Percentiles rank a stretch among this genome's conserved stretches.
phyloP scores from a whole-genome alignment of 73 alveolate genomes.

The Symbiodinium pilosum region DNA sequence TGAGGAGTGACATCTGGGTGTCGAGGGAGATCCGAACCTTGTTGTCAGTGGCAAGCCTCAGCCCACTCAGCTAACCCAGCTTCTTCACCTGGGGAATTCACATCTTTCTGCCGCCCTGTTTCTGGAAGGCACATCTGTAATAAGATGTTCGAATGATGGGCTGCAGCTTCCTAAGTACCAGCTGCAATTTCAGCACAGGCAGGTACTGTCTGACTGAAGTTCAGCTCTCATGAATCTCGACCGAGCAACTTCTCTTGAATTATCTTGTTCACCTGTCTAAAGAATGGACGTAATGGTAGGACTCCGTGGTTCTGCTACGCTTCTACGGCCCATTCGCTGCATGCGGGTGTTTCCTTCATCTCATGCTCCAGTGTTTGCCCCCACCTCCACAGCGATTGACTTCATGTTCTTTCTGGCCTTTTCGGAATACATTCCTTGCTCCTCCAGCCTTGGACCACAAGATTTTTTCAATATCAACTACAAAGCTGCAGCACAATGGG shows the following conservation, averaged over 20 bases:
- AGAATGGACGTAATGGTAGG: not conserved
- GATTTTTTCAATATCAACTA: too few species aligned
- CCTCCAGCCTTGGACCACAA: slow-evolving; percentile 66
- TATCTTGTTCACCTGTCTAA: slow-evolving; percentile 76
- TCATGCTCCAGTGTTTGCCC: not conserved
- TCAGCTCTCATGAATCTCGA: not conserved
- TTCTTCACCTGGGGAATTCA: not conserved
- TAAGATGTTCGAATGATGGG: slow-evolving; percentile 89
- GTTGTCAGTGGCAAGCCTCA: slow-evolving; percentile 92
- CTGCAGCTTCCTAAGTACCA: slow-evolving; percentile 66
- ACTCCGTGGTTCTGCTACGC: not conserved
- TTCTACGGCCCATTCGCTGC: not conserved
- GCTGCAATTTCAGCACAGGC: not conserved
- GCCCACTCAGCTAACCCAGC: not conserved
- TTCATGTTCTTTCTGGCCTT: slow-evolving; percentile 76
- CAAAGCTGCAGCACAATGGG: too few species aligned
- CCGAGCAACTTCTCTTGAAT: slow-evolving; percentile 68
- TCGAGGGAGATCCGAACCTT: slow-evolving; percentile 88
- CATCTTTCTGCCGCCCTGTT: not conserved
- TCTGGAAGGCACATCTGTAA: slow-evolving; percentile 88
- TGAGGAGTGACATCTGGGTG: slow-evolving; percentile 91
- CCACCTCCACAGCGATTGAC: slow-evolving; percentile 67
- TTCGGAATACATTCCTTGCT: slow-evolving; percentile 42
- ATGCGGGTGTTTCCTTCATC: not conserved
- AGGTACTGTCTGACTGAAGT: not conserved